Conservation (phyloP, 768 basidiomycete genomes). For the Podaxis sp. region DNA sequence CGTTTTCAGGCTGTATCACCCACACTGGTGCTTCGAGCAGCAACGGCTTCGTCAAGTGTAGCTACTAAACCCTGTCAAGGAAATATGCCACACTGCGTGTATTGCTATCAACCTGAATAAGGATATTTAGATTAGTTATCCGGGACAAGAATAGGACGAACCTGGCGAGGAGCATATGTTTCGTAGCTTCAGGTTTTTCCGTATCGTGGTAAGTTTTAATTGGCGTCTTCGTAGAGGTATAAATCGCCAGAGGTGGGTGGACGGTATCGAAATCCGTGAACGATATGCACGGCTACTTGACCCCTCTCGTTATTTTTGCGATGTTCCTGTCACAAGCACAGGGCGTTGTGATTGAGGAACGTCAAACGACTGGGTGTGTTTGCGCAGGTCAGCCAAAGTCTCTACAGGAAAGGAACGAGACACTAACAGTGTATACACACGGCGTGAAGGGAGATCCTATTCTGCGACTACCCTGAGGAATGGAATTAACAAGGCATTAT, state of each 20-base stretch:
- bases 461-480: neutral
- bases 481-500: conserved; percentile 15
- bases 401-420: neutral
- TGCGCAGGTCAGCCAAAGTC: conserved; percentile 1
- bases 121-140: neutral
- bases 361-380: neutral
- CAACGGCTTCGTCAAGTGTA: neutral
- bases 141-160: neutral
- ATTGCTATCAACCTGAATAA: neutral
- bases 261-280: neutral
- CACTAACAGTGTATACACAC: neutral
- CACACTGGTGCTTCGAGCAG: neutral
- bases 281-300: neutral
- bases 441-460: neutral
- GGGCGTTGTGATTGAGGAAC: neutral
- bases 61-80: neutral
- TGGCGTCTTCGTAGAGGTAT: neutral
- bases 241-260: neutral
- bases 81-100: neutral
- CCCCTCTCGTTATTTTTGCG: neutral
- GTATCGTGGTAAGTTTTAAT: neutral
- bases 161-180: neutral
- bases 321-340: neutral
- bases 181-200: neutral
- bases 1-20: neutral